Base-by-base conservation (phyloP, 345 rosid genomes). In the Camelina sativa region DNA sequence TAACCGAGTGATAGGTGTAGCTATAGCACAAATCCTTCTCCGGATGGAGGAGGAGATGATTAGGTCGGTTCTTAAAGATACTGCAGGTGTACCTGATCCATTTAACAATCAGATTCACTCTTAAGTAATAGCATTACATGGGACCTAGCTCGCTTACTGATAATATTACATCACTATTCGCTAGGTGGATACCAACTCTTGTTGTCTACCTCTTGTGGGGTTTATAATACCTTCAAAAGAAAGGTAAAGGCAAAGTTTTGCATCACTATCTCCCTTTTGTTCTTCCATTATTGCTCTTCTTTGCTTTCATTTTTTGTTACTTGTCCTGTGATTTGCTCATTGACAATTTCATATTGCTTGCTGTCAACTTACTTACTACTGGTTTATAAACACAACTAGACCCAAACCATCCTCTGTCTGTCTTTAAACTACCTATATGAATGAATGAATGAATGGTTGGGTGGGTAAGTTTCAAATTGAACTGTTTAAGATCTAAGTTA, bases 151-250 rank as follows among this genome's bases (percentile, higher is more conserved):
- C 59, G 28, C 48, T 53, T 55, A 43, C 53, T 53, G 73, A 64
- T 75, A 47, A 64, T 75, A 47, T 51, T 70, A 75, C 62, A 81
- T 69, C 77, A 71, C 71, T 65, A 74, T 69, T 65, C 67, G 79
- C 72, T 53, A 61, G 84, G 81, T 85, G 86, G 84, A 86, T 80
- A 80, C 84, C 85, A 82, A 85, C 76, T 77, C 79, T 61, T 53
- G 53, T 55, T 81, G 80, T 70, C 74, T 77, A 67, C 59, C 11
- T 64, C 65, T 57, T 75, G 75, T 62, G 75, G 79, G 79, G 79
- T 62, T 76, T 30, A 32, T 76, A 62, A 32, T 76, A 62, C 53
- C 72, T 75, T 75, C 58, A 61, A 68, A 68, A 53, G 57, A 71
- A 67, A 59, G 77, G 51, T 25, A 25, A 78, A 57, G 43, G 58